Base-by-base conservation (phyloP, 179 eudicot genomes). In the Beta macrorhiza region DNA sequence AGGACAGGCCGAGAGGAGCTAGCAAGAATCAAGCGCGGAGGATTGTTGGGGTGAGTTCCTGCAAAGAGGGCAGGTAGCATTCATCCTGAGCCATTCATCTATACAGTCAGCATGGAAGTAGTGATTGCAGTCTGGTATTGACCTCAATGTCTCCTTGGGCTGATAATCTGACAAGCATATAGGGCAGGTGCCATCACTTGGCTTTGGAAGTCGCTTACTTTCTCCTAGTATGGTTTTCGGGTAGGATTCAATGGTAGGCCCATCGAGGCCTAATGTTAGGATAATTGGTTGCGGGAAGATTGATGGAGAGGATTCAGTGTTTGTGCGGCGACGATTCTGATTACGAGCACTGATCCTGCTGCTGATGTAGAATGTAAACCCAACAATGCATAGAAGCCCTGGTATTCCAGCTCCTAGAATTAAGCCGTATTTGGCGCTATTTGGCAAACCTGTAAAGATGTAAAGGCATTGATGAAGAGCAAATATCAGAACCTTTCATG, bases 31-130 rank as follows among this genome's bases (percentile, higher is more conserved):
- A 37, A 52, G 25, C 3, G 14, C 29, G 65, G 51, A 70, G 6
- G 80, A n/a, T 45, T 29, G 76, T 12, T 73, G 86, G 0, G 98
- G 99, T 1, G 93, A 84, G 3, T 90, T 91, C 77, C 99, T 81
- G 65, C 99, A 96, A 29, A 96, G 74, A 15, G 99, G 99, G 79
- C 99, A 96, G 2, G 96, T 90, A 8, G 90, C 91, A 75, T 92
- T 90, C 85, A 91, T 52, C 78, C 82, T 78, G 6, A 96, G 92
- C 99, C 98, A 96, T 84, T 90, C 97, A 55, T 95, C 97, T 13
- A 95, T 82, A 72, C 99, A 95, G 16, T 81, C 80, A 32, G 88
- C 94, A 84, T 95, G 99, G 79, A 93, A 95, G 75, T 78, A 92
- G 85, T 93, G 99, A 8, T 90, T 89, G 56, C 99, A 95, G 17